phyloP scores from a whole-genome alignment of 2,329 filamentous ascomycete genomes.

The Thelonectria discophora region DNA sequence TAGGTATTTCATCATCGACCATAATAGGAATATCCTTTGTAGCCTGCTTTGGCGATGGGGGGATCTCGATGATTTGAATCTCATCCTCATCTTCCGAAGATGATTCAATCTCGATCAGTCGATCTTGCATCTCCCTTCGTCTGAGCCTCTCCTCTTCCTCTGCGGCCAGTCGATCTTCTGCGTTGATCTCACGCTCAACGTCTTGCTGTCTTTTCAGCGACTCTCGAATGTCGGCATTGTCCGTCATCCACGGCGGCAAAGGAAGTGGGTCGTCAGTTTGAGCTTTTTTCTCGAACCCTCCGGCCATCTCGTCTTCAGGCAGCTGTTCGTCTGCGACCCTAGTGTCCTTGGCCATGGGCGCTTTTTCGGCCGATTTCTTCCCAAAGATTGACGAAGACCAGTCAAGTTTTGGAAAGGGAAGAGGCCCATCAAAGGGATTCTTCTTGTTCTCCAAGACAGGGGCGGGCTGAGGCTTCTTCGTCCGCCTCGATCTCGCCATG shows the following conservation, averaged over 20 bases:
- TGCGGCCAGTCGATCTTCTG: conserved; percentile 67
- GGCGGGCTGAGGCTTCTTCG: conserved; percentile 57
- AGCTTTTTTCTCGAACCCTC: conserved; percentile 70
- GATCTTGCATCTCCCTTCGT: conserved; percentile 53
- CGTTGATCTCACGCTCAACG: conserved; percentile 68
- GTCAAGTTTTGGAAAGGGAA: conserved; percentile 90
- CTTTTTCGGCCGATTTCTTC: conserved; percentile 48
- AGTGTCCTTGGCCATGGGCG: conserved; percentile 34
- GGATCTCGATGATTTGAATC: conserved; percentile 64
- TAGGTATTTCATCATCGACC: conserved; percentile 24
- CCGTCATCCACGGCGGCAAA: conserved; percentile 78
- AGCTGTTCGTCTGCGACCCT: conserved; percentile 38
- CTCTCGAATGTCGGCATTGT: conserved; percentile 72
- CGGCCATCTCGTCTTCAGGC: conserved; percentile 59
- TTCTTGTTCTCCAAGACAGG: conserved; percentile 61
- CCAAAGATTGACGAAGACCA: conserved; percentile 70
- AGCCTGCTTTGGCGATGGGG: conserved; percentile 45
- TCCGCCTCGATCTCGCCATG: conserved; percentile 73
- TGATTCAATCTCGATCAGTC: conserved; percentile 70
- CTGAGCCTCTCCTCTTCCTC: conserved; percentile 63
- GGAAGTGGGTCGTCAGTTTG: conserved; percentile 61
- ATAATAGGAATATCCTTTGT: neutral
- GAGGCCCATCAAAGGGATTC: conserved; percentile 76
- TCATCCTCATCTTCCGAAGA: conserved; percentile 67
- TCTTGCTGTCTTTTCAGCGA: conserved; percentile 66